phyloP scores from a whole-genome alignment of 1,139 yeast genomes.

The Yamadazyma taylorii region DNA sequence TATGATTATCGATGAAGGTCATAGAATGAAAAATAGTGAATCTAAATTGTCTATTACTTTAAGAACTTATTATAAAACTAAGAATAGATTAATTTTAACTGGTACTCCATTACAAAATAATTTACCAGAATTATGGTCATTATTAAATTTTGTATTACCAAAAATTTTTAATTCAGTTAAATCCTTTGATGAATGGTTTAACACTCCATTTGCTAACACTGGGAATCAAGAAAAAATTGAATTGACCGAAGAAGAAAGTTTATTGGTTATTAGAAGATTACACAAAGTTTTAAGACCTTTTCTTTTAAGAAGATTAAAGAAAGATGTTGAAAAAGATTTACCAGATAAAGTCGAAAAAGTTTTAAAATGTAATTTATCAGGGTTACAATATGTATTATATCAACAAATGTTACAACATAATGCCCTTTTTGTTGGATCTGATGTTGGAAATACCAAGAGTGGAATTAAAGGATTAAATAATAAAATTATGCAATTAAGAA shows the following conservation, averaged over 20 bases:
- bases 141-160: conserved; percentile 74
- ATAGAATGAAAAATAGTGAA: conserved; percentile 79
- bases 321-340: conserved; percentile 94
- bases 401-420: conserved; percentile 76
- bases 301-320: conserved; percentile 88
- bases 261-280: conserved; percentile 89
- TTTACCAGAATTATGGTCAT: conserved; percentile 83
- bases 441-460: conserved; percentile 42
- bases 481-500: conserved; percentile 92
- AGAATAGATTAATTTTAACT: conserved; percentile 75
- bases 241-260: conserved; percentile 87
- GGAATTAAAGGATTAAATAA: conserved; percentile 85
- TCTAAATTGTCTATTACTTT: conserved; percentile 73
- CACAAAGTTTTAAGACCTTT: conserved; percentile 96
- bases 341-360: conserved; percentile 96
- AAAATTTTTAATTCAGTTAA: conserved; percentile 81
- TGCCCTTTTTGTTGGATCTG: conserved; percentile 58
- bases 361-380: conserved; percentile 90
- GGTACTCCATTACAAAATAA: conserved; percentile 89
- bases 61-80: conserved; percentile 70
- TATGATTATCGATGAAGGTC: conserved; percentile 90
- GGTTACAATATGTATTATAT: conserved; percentile 77
- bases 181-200: conserved; percentile 88
- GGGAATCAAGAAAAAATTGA: conserved; percentile 81
- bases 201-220: conserved; percentile 80